Percentiles rank a stretch among this genome's conserved stretches.
Evolutionary conservation across 2,329 filamentous ascomycete species (phyloP).

Genomic region (Volutella citrinella): DNA sequence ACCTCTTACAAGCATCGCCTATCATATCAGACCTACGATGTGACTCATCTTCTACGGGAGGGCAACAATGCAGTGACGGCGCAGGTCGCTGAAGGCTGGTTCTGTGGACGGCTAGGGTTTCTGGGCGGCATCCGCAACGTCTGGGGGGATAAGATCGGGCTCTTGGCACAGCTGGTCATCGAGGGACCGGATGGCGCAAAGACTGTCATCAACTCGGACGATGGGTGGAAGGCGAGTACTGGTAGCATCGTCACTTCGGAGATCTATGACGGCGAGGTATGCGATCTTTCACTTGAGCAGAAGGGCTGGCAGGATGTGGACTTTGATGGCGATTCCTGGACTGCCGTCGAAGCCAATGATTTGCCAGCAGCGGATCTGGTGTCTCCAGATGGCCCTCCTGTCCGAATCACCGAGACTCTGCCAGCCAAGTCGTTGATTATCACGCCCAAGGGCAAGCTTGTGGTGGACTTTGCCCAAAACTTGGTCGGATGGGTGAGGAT

Average conservation of each 20-base stretch:
- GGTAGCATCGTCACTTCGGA: no score
- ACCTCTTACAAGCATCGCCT: constrained; percentile 45
- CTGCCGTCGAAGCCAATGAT: no score
- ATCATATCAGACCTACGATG: constrained; percentile 52
- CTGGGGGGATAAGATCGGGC: constrained; percentile 35
- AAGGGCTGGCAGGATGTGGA: neutral
- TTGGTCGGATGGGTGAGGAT: constrained; percentile 48
- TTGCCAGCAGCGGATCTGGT: no score
- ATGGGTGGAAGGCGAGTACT: constrained; percentile 38
- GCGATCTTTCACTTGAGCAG: constrained; percentile 1
- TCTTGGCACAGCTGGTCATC: constrained; percentile 36
- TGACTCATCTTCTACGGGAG: constrained; percentile 36
- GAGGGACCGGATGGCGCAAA: constrained; percentile 26
- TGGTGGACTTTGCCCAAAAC: constrained; percentile 56
- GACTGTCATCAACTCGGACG: constrained; percentile 30
- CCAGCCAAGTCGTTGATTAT: constrained; percentile 28
- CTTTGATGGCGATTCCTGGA: neutral
- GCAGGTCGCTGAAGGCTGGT: constrained; percentile 49
- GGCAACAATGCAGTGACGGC: constrained; percentile 37
- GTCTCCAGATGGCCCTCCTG: constrained; percentile 39
- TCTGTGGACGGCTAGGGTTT: constrained; percentile 31
- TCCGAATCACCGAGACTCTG: constrained; percentile 32
- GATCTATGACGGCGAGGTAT: constrained; percentile 3
- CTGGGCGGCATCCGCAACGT: constrained; percentile 19
- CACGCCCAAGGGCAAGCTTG: constrained; percentile 37